Conservation (phyloP, 345 rosid species). For the Aquilaria malaccensis region DNA sequence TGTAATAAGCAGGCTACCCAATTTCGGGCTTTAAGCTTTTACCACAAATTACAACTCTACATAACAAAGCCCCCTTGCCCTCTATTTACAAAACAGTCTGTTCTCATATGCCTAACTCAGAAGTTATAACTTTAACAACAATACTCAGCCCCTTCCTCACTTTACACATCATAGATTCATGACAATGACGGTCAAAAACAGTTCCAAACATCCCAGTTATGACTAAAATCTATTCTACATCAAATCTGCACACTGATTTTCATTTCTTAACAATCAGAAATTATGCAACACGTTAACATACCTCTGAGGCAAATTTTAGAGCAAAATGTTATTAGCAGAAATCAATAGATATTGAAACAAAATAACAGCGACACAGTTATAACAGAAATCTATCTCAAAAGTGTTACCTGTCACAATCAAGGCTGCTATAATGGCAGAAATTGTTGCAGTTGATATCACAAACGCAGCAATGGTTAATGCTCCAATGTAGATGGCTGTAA, state of each 20-base stretch:
- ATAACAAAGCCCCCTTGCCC: too few relatives aligned
- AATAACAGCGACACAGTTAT: not conserved
- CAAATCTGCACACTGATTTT: not conserved
- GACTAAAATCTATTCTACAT: not conserved
- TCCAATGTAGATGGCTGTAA: slow-evolving; percentile 67
- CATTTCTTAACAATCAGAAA: too few relatives aligned
- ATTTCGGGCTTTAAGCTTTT: too few relatives aligned
- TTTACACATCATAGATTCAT: too few relatives aligned
- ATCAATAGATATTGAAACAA: not conserved
- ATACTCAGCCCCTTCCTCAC: too few relatives aligned
- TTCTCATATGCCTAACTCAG: too few relatives aligned
- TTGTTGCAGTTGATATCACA: slow-evolving; percentile 59
- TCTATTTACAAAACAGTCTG: too few relatives aligned
- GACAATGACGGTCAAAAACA: too few relatives aligned
- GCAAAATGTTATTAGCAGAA: not conserved
- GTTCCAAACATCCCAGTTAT: not conserved
- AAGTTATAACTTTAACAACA: too few relatives aligned
- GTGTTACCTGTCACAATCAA: slow-evolving; percentile 57
- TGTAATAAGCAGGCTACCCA: too few relatives aligned
- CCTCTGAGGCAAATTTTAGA: not conserved
- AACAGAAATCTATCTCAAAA: not conserved
- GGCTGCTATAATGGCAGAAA: slow-evolving; percentile 50
- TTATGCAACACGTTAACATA: too few relatives aligned
- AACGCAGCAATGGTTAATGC: slow-evolving; percentile 66
- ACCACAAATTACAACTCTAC: too few relatives aligned